phyloP scores from a whole-genome alignment of 2,329 filamentous ascomycete genomes.

The Diplodia sapinea region DNA sequence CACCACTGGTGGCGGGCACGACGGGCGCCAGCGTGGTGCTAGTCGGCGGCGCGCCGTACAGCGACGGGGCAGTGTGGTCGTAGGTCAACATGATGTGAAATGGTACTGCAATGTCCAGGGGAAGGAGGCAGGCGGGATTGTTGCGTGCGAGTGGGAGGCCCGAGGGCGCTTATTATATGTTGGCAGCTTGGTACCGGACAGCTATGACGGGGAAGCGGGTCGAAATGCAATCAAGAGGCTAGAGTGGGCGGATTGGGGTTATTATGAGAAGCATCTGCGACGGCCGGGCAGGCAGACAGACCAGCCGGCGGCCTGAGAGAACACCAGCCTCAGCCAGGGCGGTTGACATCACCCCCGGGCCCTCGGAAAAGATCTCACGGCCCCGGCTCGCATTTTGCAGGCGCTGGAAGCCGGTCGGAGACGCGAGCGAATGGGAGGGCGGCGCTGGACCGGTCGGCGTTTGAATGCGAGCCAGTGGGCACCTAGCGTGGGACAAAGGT shows the following conservation, averaged over 20 bases:
- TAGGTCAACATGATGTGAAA: constrained; percentile 34
- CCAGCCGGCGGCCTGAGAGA: constrained; percentile 24
- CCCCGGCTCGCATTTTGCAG: constrained; percentile 18
- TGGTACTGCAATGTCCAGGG: constrained; percentile 1
- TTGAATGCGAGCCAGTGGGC: constrained; percentile 34
- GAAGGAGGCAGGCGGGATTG: constrained; percentile 6
- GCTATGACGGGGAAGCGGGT: constrained; percentile 22
- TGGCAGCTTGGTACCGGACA: background rate
- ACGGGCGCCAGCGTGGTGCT: constrained; percentile 24
- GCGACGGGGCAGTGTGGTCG: constrained; percentile 29
- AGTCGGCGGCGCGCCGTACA: constrained; percentile 30
- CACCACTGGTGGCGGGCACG: constrained; percentile 20
- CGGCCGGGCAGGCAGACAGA: constrained; percentile 23
- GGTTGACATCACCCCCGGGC: constrained; percentile 30
- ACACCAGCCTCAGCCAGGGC: constrained; percentile 28
- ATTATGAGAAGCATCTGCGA: constrained; percentile 28
- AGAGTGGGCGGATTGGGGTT: constrained; percentile 25
- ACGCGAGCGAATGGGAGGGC: constrained; percentile 30
- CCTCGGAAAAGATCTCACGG: constrained; percentile 28
- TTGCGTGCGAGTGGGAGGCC: constrained; percentile 10
- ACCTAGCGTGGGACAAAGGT: constrained; percentile 38
- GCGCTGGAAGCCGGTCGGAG: constrained; percentile 22
- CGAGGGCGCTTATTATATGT: constrained; percentile 18
- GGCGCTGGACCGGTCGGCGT: constrained; percentile 29
- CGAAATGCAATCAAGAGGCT: constrained; percentile 8